Evolutionary conservation across 768 basidiomycete genomes (phyloP).

Genomic region (Trametes cinnabarina): DNA sequence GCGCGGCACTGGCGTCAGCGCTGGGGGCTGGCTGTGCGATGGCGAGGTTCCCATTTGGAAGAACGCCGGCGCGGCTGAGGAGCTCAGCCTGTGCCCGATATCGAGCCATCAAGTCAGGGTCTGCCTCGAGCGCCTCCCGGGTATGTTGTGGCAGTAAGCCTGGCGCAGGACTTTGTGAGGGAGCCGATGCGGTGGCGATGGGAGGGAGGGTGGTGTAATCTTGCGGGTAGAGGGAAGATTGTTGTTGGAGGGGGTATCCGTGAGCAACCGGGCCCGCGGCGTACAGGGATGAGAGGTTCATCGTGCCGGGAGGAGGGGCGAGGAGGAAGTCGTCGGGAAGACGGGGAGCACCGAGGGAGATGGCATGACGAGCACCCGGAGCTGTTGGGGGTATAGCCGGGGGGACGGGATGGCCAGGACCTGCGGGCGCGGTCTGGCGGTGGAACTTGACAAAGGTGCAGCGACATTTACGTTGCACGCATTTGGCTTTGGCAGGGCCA

Average conservation of each 20-base stretch:
- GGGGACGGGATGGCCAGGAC: constrained; percentile 60
- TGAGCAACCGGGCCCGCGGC: constrained; percentile 25
- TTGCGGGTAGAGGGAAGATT: constrained; percentile 33
- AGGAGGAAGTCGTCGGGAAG: constrained; percentile 46
- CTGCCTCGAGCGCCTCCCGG: constrained; percentile 1
- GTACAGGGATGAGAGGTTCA: constrained; percentile 32
- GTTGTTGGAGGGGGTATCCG: constrained; percentile 26
- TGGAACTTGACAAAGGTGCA: constrained; percentile 85
- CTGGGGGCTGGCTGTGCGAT: constrained; percentile 12
- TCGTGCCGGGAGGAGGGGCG: constrained; percentile 33
- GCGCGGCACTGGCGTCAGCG: constrained; percentile 13
- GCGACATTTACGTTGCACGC: constrained; percentile 62
- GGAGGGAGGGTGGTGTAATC: constrained; percentile 20
- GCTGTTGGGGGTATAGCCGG: constrained; percentile 28
- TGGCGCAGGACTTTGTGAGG: not conserved
- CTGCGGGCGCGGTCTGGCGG: constrained; percentile 74
- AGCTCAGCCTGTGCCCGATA: constrained; percentile 48
- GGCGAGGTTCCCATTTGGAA: constrained; percentile 19
- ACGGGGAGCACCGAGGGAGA: constrained; percentile 23
- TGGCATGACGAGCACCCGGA: constrained; percentile 11
- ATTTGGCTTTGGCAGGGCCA: constrained; percentile 55
- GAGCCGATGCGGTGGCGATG: constrained; percentile 11
- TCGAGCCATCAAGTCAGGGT: constrained; percentile 43
- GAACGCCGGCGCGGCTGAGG: constrained; percentile 35
- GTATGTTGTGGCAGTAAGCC: not conserved